Base-by-base conservation (phyloP, 805 yeast genomes). In the Metschnikowia aberdeeniae region DNA sequence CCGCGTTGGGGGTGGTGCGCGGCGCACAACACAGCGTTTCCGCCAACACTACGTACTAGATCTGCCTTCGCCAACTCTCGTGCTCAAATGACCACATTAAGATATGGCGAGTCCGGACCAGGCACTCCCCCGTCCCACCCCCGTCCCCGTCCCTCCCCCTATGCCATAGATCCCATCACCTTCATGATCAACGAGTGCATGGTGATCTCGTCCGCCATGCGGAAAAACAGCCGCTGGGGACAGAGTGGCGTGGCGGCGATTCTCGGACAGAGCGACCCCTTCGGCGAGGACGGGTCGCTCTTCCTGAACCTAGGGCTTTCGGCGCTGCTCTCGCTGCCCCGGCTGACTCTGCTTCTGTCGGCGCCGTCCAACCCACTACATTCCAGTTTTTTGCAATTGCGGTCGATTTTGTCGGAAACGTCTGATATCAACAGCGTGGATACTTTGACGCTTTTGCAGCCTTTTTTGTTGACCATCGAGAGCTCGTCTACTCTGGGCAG, bases 111-210 rank as follows among this genome's bases (percentile, higher is more conserved):
- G 7, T 40, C 32, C 28, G 17, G 24, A 9, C 6, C n/a, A 8
- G 27, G 40, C n/a, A 4, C 39, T 22, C 40, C 43, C n/a, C 26
- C 34, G 9, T 19, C 33, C 29, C 19, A 28, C 4, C 12, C 6
- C 30, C 24, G 6, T 9, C 12, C 6, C 30, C 24, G 6, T 9
- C 22, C 42, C 19, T 26, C 31, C 22, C 24, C 41, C 6, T 46
- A 54, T 42, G 65, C 92, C 6, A 74, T 86, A 42, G 90, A 87
- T 63, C 86, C 95, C 11, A 76, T 84, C 45, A 85, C 95, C 1
- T 80, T 92, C 54, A 85, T 89, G 53, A 82, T 89, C 49, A 86
- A 86, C 60, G 98, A 93, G 68, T 89, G 97, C 63, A 85, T 88
- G 58, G 76, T 83, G 46, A 78, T 93, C 42, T 80, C 92, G 14